These are phyloP conservation scores for Sugiyamaella floridensis DNA, from an alignment of 805 yeast species.

Conservation along the genomic window DNA sequence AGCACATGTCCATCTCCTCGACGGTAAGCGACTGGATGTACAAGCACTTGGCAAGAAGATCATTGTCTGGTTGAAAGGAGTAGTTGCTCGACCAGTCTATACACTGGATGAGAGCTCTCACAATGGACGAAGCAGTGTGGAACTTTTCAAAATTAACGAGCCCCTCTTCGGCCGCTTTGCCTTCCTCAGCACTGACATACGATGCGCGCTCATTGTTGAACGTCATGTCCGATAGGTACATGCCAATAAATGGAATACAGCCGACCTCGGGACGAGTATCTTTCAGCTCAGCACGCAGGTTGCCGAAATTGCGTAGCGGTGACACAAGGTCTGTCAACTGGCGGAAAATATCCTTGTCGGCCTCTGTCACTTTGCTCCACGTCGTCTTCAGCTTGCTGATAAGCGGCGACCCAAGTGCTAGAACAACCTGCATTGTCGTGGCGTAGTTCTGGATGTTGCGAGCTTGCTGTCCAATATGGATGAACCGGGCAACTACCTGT, in stretches of 20 bases:
- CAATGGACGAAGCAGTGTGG: constrained; percentile 66
- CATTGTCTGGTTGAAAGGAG: constrained; percentile 47
- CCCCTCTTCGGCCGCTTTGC: constrained; percentile 23
- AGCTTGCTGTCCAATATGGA: constrained; percentile 78
- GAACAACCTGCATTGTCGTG: constrained; percentile 77
- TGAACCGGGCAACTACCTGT: constrained; percentile 71
- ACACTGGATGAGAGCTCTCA: constrained; percentile 67
- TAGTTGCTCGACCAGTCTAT: constrained; percentile 82
- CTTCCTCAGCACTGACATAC: constrained; percentile 31
- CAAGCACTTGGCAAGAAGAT: constrained; percentile 73
- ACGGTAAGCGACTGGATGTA: constrained; percentile 46
- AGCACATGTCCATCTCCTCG: constrained; percentile 25
- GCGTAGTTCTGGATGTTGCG: constrained; percentile 69
- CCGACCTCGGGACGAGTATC: constrained; percentile 61
- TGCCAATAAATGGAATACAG: constrained; percentile 83
- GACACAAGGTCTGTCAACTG: constrained; percentile 65
- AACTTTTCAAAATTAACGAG: constrained; percentile 70
- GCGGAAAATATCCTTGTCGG: constrained; percentile 61
- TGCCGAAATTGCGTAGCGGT: constrained; percentile 65
- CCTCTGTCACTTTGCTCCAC: constrained; percentile 67
- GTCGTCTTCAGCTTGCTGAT: constrained; percentile 56
- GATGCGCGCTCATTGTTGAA: constrained; percentile 62
- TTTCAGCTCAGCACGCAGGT: constrained; percentile 56
- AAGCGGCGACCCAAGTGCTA: constrained; percentile 67
- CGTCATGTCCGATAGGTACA: constrained; percentile 75